phyloP scores from a whole-genome alignment of 2,329 filamentous ascomycete genomes.

The Aspergillus fructus region DNA sequence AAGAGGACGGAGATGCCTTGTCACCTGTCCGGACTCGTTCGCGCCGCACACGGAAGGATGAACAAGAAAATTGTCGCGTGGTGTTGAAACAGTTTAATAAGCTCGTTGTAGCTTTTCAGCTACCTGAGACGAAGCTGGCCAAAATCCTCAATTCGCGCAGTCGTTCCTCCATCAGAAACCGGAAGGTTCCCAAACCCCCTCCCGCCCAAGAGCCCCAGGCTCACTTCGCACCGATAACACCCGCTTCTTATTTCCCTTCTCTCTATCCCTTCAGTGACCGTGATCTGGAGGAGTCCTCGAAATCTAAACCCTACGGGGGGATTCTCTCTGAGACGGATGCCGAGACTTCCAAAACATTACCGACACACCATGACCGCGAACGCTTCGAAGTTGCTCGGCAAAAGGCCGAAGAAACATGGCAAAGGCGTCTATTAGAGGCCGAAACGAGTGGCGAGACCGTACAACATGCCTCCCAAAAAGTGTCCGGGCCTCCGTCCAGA shows the following conservation, averaged over 20 bases:
- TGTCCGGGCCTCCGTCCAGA: constrained; percentile 84
- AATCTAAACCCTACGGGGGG: constrained; percentile 92
- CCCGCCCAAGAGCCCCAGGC: constrained; percentile 49
- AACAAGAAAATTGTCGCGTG: constrained; percentile 41
- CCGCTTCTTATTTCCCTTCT: constrained; percentile 67
- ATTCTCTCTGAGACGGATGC: constrained; percentile 87
- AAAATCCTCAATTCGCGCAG: constrained; percentile 60
- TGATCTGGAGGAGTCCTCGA: constrained; percentile 79
- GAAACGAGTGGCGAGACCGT: constrained; percentile 65
- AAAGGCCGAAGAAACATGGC: constrained; percentile 90
- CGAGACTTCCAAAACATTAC: constrained; percentile 86
- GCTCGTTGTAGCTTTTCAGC: constrained; percentile 59
- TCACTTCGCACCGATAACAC: constrained; percentile 61
- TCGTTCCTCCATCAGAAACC: constrained; percentile 57
- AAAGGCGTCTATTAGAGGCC: constrained; percentile 61
- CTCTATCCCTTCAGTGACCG: constrained; percentile 89
- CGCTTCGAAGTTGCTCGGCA: constrained; percentile 88
- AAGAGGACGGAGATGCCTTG: constrained; percentile 21
- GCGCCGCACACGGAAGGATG: constrained; percentile 51
- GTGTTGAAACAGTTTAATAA: constrained; percentile 44
- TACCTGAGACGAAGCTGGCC: constrained; percentile 59
- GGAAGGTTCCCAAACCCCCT: constrained; percentile 43
- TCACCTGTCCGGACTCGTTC: constrained; percentile 52
- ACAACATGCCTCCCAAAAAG: constrained; percentile 68
- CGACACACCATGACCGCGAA: constrained; percentile 74